Base-by-base conservation (phyloP, 306 rosid genomes). In the Mimosa bimucronata region DNA sequence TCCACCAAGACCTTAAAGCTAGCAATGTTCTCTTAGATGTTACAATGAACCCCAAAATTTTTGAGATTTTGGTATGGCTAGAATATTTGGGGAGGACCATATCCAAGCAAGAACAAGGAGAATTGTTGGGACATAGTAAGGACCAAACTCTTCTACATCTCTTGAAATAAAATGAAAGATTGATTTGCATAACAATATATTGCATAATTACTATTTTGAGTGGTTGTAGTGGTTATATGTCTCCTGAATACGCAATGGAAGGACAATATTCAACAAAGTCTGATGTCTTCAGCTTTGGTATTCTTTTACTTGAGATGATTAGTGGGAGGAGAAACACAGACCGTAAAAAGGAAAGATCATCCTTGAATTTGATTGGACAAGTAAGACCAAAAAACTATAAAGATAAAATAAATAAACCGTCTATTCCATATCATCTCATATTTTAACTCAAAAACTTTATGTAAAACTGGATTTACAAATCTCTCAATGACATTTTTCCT, bases 1-100 rank as follows among this genome's bases (percentile, higher is more conserved):
- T 60, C 2, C 37, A 60, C 6, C 1, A 2, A 25, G 34, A 60
- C 66, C 34, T 60, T 60, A 60, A 60, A 60, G 37, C 34, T 25
- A 60, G 37, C 66, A 60, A 60, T 60, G 37, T 60, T 26, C 18
- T 60, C 19, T 13, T 60, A 2, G 85, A 80, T 26, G 40, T 3
- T 19, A 10, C n/a, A 23, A 52, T 80, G 79, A 72, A 72, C 11
- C 82, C 85, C 2, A 84, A 73, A 62, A 84, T 84, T 55, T 81
- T 55, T 81, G 77, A 38, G 77, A 84, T 30, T 80, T 84, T 15
- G 87, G 82, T 15, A 52, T 77, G 61, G 82, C 85, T 30, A 84
- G 77, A 29, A 73, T 75, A 38, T 77, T 84, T 12, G 55, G 67
- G 14, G 76, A n/a, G 2, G 77, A 73, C 42, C 77, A 80, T 66